phyloP scores from a whole-genome alignment of 1,139 yeast species.

The Kazachstania sp. region DNA sequence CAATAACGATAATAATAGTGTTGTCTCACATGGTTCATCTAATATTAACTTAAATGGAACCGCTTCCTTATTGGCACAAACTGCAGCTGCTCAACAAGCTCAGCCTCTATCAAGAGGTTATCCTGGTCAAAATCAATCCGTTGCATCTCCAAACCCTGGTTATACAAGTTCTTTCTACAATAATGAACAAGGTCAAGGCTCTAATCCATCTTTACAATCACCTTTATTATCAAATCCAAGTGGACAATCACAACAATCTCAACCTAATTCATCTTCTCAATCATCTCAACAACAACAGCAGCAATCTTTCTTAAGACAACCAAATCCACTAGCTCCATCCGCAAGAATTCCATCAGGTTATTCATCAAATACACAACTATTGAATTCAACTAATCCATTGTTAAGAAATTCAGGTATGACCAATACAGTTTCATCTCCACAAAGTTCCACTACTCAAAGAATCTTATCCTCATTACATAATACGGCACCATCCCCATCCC shows the following conservation, averaged over 20 bases:
- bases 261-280: neutral
- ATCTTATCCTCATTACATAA: constrained; percentile 8
- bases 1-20: constrained; percentile 1
- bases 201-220: constrained; percentile 2
- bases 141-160: constrained; percentile 2
- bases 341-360: constrained; percentile 32
- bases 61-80: constrained; percentile 2
- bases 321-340: constrained; percentile 25
- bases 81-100: constrained; percentile 1
- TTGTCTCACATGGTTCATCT: neutral
- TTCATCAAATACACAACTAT: constrained; percentile 22
- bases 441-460: constrained; percentile 8
- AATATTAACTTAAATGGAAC: neutral
- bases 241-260: constrained; percentile 3
- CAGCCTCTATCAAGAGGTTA: neutral
- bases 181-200: constrained; percentile 4
- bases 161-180: constrained; percentile 1
- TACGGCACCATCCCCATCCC: neutral
- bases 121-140: neutral
- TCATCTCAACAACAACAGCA: constrained; percentile 5
- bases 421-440: constrained; percentile 18
- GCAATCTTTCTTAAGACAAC: constrained; percentile 25
- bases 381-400: constrained; percentile 25
- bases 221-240: neutral
- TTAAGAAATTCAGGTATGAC: constrained; percentile 27